A percentile compares a stretch with the other conserved stretches of the same genome.
Conservation (phyloP, 2,329 filamentous ascomycete genomes). For the Aspergillus intermedius region DNA sequence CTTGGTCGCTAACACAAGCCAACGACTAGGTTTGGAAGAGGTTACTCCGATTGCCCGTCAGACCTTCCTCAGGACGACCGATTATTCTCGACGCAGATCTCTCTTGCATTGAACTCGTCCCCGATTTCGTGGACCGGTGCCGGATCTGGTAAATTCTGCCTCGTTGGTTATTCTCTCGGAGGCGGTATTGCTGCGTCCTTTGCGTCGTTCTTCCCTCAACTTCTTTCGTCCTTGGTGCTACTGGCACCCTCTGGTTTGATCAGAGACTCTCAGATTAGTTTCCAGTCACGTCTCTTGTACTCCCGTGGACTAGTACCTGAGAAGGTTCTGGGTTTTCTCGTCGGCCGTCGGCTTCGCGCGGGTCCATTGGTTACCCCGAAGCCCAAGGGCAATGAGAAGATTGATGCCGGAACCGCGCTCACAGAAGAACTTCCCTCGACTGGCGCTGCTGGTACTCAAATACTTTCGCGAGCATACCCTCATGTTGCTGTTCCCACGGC, state of each 20-base stretch:
- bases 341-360: conserved; percentile 46
- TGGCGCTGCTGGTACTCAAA: conserved; percentile 32
- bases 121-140: conserved; percentile 58
- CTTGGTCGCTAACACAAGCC: conserved; percentile 1
- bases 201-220: conserved; percentile 59
- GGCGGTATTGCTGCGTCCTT: conserved; percentile 68
- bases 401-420: conserved; percentile 36
- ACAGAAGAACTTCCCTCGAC: conserved; percentile 35
- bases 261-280: conserved; percentile 55
- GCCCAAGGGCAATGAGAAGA: conserved; percentile 22
- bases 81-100: conserved; percentile 66
- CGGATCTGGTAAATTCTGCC: conserved; percentile 52
- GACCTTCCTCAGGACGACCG: conserved; percentile 65
- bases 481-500: conserved; percentile 55
- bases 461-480: conserved; percentile 48
- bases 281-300: conserved; percentile 59
- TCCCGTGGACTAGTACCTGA: conserved; percentile 55
- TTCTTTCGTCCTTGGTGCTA: conserved; percentile 65
- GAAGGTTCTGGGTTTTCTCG: conserved; percentile 46
- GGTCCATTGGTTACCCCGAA: conserved; percentile 30
- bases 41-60: conserved; percentile 64
- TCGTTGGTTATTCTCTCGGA: conserved; percentile 75
- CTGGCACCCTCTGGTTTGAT: conserved; percentile 76
- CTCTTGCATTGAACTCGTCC: conserved; percentile 64
- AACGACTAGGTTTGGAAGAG: conserved; percentile 51